A percentile compares a stretch with the other conserved stretches of the same genome.
Evolutionary conservation across 139 green algal species (phyloP).

Genomic region (Haematococcus lacustris): DNA sequence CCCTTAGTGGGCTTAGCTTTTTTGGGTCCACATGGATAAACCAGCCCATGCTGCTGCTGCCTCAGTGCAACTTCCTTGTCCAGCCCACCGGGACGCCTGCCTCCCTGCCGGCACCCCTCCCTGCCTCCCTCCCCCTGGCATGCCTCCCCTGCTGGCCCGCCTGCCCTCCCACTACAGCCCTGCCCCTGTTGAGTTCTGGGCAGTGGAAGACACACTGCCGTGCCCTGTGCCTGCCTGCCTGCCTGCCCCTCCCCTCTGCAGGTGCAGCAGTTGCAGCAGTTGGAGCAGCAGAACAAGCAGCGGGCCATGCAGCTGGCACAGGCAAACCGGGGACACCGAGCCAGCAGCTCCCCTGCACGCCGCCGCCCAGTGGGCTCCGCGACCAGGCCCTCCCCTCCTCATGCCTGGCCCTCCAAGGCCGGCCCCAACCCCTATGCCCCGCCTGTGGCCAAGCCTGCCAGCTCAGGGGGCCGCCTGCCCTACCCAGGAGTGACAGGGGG

Average conservation of each 20-base stretch:
- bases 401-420: neutral
- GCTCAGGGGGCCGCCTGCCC: neutral
- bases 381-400: neutral
- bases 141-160: too few relatives aligned
- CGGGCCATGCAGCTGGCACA: neutral
- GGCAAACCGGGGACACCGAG: neutral
- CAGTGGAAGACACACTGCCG: too few relatives aligned
- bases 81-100: neutral
- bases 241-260: too few relatives aligned
- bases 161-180: too few relatives aligned
- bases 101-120: too few relatives aligned
- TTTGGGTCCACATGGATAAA: too few relatives aligned
- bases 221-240: too few relatives aligned
- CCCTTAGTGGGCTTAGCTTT: too few relatives aligned
- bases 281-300: slow-evolving; percentile 5
- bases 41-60: too few relatives aligned
- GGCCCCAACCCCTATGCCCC: neutral
- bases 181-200: too few relatives aligned
- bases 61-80: neutral
- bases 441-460: neutral
- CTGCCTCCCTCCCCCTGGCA: too few relatives aligned
- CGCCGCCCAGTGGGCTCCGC: neutral
- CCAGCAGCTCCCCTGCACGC: neutral
- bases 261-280: slow-evolving; percentile 10
- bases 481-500: too few relatives aligned